Base-by-base conservation (phyloP, 306 rosid genomes). In the barrel medic (Medicago truncatula) region DNA sequence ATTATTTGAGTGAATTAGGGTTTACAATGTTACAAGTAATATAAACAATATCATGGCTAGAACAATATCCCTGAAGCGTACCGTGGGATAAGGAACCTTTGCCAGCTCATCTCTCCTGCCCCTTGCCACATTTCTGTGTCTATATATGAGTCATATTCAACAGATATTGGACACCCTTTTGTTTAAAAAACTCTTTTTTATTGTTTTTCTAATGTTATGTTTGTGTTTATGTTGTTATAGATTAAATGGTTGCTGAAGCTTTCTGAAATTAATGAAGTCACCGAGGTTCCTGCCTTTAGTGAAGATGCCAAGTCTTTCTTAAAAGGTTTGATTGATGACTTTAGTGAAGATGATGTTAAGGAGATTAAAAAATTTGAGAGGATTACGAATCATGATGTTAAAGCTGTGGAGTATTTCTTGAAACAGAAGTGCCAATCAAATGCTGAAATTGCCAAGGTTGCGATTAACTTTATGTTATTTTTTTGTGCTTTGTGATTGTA, bases 391-490 rank as follows among this genome's bases (percentile, higher is more conserved):
- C 98, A 93, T 73, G 98, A 93, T 81, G 96, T 93, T 1, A 93
- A 93, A 84, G 98, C 98, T 13, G 96, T 90, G 57, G 98, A 93
- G 81, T 93, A 93, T 75, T 89, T 86, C 87, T 86, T 93, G 89
- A 93, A 93, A 75, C 89, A 84, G 77, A 93, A 87, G 61, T 93
- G 95, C 65, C 86, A 85, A 78, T 66, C 87, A 7, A 86, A 90
- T 82, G 81, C 86, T 0, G 95, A 93, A 85, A 84, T 89, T 9
- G 87, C 84, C 43, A 87, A 90, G 97, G 92, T 89, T 73, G 73
- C 40, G 70, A 46, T 57, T 83, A 68, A 16, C 21, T 80, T 13
- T 8, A 13, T 44, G 38, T 34, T 31, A 23, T 72, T 54, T 36
- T 43, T 62, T 72, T 12, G 6, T 56, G 15, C 13, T 47, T 4